Base-by-base conservation (phyloP, 768 basidiomycete genomes). In the Coprinellus micaceus region DNA sequence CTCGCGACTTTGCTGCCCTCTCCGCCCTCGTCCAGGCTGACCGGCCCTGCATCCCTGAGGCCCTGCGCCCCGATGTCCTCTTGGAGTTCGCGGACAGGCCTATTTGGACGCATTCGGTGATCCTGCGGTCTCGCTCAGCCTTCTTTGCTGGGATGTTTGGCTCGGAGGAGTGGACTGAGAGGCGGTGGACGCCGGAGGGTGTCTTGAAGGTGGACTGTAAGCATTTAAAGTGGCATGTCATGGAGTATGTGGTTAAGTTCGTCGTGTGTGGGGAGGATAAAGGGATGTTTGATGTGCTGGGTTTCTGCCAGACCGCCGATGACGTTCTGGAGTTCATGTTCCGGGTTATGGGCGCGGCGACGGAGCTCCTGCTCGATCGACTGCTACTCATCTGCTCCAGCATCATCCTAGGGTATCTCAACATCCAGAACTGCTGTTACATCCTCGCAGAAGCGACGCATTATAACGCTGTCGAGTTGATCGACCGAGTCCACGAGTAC, bases 121-220 rank as follows among this genome's bases (percentile, higher is more conserved):
- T 98, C 17, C 77, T 99, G n/a, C 80, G 92, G 11, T 82, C 92
- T 0, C 82, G 95, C 1, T 94, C 89, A 22, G 79, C 82, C 2
- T 88, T 97, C 63, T 98, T 99, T 66, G 74, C 83, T 10, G 82
- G 82, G 29, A 88, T 99, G 71, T 94, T 96, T 67, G 83, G 84
- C 40, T 85, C 94, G 62, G 72, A 76, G 15, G 90, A 83, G 30
- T 99, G 97, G 95, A 91, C 90, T 12, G 64, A 53, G 24, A 75
- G 77, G 36, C 78, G 94, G 26, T 81, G 84, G 77, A 74, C 73
- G 58, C 67, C 52, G 17, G 66, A 63, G 5, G 88, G 85, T 1
- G 71, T 77, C 11, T 62, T 96, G 7, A 68, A 70, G n/a, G 70
- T 98, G 41, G 71, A 91, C 61, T 73, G 98, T 75, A 68, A 67